Conservation (phyloP, 345 rosid species). For the Crucihimalaya himalaica region DNA sequence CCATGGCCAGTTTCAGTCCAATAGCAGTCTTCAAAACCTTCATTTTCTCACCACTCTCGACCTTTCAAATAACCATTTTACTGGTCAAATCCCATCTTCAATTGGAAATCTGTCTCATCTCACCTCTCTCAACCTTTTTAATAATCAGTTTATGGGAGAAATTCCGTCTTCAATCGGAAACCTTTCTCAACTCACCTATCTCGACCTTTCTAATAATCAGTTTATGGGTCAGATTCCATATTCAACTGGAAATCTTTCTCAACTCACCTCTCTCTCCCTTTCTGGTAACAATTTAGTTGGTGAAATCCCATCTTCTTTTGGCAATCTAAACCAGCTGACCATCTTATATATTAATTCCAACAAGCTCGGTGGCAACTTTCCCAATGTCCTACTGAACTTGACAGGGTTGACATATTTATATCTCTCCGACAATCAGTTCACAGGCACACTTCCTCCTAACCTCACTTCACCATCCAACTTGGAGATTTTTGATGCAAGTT, state of each 20-base stretch:
- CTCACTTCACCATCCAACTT: background rate
- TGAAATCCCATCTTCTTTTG: slow-evolving; percentile 1
- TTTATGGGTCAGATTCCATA: background rate
- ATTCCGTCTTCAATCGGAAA: background rate
- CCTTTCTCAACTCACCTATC: background rate
- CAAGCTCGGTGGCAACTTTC: background rate
- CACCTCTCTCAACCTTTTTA: background rate
- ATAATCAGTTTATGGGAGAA: accelerated
- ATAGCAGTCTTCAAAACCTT: background rate
- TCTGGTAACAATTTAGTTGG: background rate
- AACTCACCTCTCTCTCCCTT: background rate
- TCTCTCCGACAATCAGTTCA: background rate
- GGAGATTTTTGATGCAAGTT: accelerated
- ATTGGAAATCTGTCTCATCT: background rate
- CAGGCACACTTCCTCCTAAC: background rate
- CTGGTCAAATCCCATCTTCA: background rate
- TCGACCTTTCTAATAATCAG: background rate
- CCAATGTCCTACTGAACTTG: background rate
- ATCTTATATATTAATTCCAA: accelerated
- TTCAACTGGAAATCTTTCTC: background rate
- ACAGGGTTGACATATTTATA: background rate
- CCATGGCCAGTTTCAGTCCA: background rate
- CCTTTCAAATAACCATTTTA: accelerated
- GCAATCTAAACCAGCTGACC: background rate
- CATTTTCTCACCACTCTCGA: background rate